Evolutionary conservation across 257 asterid species (phyloP).

Genomic region (Solanum bulbocastanum): DNA sequence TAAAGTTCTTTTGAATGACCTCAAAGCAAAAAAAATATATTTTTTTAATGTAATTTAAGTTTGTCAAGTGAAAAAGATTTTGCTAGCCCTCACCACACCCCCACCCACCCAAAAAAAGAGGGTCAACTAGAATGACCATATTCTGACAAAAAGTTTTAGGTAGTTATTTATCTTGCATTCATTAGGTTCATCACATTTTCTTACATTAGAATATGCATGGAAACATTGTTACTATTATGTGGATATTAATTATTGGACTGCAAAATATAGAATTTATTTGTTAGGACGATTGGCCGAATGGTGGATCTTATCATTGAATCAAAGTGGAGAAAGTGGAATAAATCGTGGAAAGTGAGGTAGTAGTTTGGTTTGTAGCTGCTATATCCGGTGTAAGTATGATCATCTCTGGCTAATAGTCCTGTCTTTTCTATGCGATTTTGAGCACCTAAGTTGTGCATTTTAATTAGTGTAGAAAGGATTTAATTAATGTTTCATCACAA

Average conservation of each 20-base stretch:
- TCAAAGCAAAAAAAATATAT: neutral
- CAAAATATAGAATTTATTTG: neutral
- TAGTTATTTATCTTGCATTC: neutral
- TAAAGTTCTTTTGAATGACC: neutral
- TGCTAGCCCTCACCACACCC: neutral
- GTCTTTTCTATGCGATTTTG: neutral
- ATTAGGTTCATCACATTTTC: neutral
- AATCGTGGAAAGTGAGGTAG: neutral
- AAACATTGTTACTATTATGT: neutral
- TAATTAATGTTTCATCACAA: neutral
- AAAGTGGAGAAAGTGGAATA: neutral
- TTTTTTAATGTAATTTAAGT: neutral
- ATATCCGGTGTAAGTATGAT: neutral
- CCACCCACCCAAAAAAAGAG: neutral
- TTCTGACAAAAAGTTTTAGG: neutral
- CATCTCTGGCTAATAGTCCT: neutral
- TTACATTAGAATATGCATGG: neutral
- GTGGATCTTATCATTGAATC: neutral
- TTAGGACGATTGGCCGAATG: neutral
- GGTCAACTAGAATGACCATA: neutral
- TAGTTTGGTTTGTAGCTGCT: neutral
- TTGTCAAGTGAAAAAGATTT: neutral
- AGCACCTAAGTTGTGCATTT: neutral
- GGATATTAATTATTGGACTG: neutral
- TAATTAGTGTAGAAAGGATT: neutral